These are phyloP conservation scores for Mucor sp. DNA, from an alignment of 371 early-diverging fungal genomes.

Conservation along the genomic window DNA sequence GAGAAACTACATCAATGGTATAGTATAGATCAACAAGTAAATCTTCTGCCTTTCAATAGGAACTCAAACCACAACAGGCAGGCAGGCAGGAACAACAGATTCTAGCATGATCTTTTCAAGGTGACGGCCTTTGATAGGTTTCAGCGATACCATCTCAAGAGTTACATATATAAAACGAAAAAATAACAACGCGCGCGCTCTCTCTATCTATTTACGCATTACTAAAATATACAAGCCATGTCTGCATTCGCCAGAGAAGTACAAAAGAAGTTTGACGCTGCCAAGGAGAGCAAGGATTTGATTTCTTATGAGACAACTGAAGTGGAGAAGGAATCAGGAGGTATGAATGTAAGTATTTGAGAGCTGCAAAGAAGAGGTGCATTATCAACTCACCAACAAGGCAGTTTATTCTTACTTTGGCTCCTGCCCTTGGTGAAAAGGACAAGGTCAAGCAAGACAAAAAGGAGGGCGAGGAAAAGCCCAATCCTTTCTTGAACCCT, in stretches of 20 bases:
- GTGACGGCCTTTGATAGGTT: slow-evolving; percentile 3
- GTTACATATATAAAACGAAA: neutral
- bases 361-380: too few relatives aligned
- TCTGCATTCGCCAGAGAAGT: slow-evolving; percentile 18
- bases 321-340: slow-evolving; percentile 15
- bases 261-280: slow-evolving; percentile 30
- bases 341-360: slow-evolving; percentile 28
- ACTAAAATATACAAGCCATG: neutral
- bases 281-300: slow-evolving; percentile 30
- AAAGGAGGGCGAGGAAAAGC: slow-evolving; percentile 20
- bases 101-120: neutral
- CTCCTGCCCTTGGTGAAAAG: slow-evolving; percentile 25
- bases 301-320: slow-evolving; percentile 29
- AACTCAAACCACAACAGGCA: too few relatives aligned
- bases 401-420: slow-evolving; percentile 22
- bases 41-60: neutral
- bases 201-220: neutral
- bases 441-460: neutral
- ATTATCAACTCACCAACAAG: neutral
- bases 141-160: slow-evolving; percentile 1
- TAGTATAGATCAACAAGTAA: neutral
- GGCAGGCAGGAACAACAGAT: neutral
- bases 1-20: neutral
- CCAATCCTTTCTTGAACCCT: slow-evolving; percentile 73
- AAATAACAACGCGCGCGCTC: neutral